Conservation (phyloP, 1,284 basidiomycete species). For the Tilletia walkeri region DNA sequence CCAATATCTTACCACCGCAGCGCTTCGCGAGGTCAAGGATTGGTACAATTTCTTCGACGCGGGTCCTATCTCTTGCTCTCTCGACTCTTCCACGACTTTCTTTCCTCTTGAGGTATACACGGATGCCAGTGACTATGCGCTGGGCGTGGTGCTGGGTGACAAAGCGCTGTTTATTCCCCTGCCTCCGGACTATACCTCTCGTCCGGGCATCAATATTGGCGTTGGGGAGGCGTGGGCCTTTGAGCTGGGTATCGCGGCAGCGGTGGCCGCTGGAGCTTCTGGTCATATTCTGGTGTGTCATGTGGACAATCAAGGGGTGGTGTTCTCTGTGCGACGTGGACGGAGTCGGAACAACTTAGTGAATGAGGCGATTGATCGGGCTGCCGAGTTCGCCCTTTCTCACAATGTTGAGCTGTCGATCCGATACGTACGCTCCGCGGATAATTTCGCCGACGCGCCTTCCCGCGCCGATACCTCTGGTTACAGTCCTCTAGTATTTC, state of each 20-base stretch:
- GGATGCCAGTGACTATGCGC: neutral
- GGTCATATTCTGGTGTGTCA: neutral
- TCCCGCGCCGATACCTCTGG: neutral
- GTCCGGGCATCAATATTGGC: neutral
- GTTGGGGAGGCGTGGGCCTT: neutral
- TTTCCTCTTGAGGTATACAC: no score
- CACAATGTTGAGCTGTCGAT: neutral
- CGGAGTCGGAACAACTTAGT: neutral
- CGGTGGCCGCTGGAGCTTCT: neutral
- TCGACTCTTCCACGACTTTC: neutral
- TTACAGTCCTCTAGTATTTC: neutral
- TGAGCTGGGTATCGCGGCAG: neutral
- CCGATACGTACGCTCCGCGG: neutral
- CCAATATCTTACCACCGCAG: neutral
- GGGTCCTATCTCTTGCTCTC: neutral
- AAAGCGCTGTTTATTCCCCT: neutral
- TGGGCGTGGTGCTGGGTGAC: neutral
- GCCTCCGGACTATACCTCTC: neutral
- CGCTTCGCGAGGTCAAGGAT: neutral
- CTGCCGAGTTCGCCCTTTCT: neutral
- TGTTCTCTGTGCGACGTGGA: neutral
- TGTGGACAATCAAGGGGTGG: neutral
- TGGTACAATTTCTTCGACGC: neutral
- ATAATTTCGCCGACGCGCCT: neutral
- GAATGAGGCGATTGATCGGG: neutral